Evolutionary conservation across 257 asterid species (phyloP).

Genomic region (Nicotiana paniculata): DNA sequence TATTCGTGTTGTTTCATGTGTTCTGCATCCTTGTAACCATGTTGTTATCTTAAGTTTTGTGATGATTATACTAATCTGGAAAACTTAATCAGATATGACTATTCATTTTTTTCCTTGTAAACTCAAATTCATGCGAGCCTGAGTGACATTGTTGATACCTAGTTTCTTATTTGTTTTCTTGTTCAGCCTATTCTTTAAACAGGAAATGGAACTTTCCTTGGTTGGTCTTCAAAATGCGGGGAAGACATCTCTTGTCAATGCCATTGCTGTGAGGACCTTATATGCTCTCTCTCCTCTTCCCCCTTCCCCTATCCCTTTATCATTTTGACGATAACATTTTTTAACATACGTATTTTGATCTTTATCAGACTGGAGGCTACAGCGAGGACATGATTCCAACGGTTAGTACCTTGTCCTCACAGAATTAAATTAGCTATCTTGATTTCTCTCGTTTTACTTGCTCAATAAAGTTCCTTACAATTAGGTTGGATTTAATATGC

Average conservation of each 20-base stretch:
- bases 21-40: background rate
- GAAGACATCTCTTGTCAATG: constrained; percentile 87
- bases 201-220: constrained; percentile 93
- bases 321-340: background rate
- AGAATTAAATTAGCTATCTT: background rate
- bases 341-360: constrained; percentile 1
- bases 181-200: constrained; percentile 81
- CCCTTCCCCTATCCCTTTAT: background rate
- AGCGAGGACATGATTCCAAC: constrained; percentile 97
- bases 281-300: background rate
- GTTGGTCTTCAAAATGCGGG: constrained; percentile 92
- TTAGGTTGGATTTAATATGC: constrained; percentile 96
- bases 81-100: background rate
- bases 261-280: constrained; percentile 62
- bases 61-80: background rate
- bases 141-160: background rate
- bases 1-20: background rate
- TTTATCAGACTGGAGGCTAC: constrained; percentile 84
- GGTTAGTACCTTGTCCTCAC: constrained; percentile 39
- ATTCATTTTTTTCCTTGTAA: background rate
- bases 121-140: background rate
- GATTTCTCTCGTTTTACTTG: background rate
- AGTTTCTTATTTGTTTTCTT: background rate
- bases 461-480: constrained; percentile 9
- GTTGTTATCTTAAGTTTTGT: background rate